Percentiles rank a stretch among this genome's conserved stretches.
phyloP scores from a whole-genome alignment of 169 alveolate genomes.

The Plasmodium fragile region DNA sequence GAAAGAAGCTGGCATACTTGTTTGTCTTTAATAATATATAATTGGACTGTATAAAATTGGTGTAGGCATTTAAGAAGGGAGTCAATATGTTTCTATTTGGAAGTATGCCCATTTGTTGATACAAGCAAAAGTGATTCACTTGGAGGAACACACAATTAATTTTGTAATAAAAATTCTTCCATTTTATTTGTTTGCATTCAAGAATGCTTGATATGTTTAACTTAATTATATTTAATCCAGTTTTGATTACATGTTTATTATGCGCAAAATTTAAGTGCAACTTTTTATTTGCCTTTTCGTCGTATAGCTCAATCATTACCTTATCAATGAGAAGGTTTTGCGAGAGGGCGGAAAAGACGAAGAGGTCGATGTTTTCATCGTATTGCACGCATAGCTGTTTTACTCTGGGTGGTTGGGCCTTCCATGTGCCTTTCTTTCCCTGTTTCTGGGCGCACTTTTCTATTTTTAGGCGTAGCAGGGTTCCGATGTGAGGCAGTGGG shows the following conservation, averaged over 20 bases:
- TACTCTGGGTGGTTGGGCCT: background rate
- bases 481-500: conserved; percentile 12
- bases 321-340: conserved; percentile 13
- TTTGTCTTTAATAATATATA: background rate
- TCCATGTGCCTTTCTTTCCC: background rate
- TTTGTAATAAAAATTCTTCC: conserved; percentile 58
- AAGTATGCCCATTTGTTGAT: conserved; percentile 57
- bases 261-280: conserved; percentile 12
- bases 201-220: conserved; percentile 33
- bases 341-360: conserved; percentile 48
- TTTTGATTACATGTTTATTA: conserved; percentile 14
- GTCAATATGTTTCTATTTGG: conserved; percentile 26
- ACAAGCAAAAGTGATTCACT: conserved; percentile 38
- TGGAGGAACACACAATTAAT: conserved; percentile 38
- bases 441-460: conserved; percentile 1
- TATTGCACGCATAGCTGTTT: conserved; percentile 40
- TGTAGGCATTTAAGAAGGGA: conserved; percentile 34
- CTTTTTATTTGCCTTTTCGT: conserved; percentile 32
- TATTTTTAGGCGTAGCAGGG: conserved; percentile 10
- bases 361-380: conserved; percentile 56
- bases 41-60: conserved; percentile 11
- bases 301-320: conserved; percentile 40
- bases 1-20: conserved; percentile 21
- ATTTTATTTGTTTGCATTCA: conserved; percentile 34
- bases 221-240: conserved; percentile 45